Base-by-base conservation (phyloP, 306 rosid species). In the Cucurbita moschata region DNA sequence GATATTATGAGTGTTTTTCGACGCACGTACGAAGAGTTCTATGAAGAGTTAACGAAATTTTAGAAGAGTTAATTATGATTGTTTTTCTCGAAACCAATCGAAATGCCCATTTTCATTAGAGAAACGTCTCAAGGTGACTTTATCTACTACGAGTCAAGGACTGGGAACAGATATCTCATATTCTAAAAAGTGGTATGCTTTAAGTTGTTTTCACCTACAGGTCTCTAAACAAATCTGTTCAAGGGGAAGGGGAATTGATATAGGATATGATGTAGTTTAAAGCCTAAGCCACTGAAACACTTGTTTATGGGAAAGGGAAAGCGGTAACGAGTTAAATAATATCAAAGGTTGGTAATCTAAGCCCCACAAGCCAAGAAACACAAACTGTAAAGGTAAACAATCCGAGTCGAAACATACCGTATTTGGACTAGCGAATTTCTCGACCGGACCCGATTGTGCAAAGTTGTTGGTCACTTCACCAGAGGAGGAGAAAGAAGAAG, bases 401-500 rank as follows among this genome's bases (percentile, higher is more conserved):
- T 4, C 35, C 47, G 5, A 16, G 38, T 37, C 58, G 78, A 65
- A 44, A 81, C 89, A 83, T 85, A 92, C 97, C 46, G 86, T 73
- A 55, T 84, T 83, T 65, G 79, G 73, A 75, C 75, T 83, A 71
- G 78, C 79, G 35, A 76, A 87, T 81, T 92, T 92, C 81, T 73
- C 71, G 7, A 80, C 64, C 38, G 84, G 59, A 74, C 77, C 72
- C 4, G 88, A 74, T 44, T 80, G 87, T 26, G 77, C 82, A 59
- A 90, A 83, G 75, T 61, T 67, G 64, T 75, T 66, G 74, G 78
- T 14, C 50, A 79, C 62, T 54, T 84, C 81, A 79, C 77, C 81
- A 23, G 88, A 82, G 2, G 90, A 76, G 47, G 96, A 83, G 73
- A 72, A 87, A n/a, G 88, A 73, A 58, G 88, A 80, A n/a, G 72